These are phyloP conservation scores for Panicum virgatum DNA, from an alignment of 202 grass and related monocot species.

Conservation along the genomic window DNA sequence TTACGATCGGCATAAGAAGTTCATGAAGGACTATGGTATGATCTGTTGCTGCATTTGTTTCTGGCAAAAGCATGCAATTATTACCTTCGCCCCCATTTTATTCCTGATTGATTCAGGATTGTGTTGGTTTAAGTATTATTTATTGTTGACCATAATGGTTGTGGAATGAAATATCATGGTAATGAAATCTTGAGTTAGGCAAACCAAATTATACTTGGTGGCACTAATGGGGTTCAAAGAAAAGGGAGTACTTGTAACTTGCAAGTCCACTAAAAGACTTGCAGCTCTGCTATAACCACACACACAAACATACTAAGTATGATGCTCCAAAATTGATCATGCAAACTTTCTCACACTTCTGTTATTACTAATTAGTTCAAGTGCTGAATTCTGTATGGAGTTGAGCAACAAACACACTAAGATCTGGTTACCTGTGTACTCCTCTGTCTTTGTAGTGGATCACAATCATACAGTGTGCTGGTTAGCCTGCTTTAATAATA, in stretches of 20 bases:
- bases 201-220: background rate
- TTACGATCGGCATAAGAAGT: conserved; percentile 86
- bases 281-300: background rate
- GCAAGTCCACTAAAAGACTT: background rate
- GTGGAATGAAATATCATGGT: background rate
- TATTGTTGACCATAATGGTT: background rate
- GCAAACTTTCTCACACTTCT: background rate
- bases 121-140: background rate
- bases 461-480: background rate
- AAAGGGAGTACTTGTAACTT: background rate
- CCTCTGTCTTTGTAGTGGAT: background rate
- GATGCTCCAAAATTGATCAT: background rate
- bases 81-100: background rate
- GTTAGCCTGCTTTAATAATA: background rate
- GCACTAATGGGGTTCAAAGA: background rate
- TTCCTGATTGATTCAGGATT: background rate
- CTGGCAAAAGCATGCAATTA: background rate
- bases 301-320: background rate
- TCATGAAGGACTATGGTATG: conserved; percentile 90
- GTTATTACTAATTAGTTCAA: background rate
- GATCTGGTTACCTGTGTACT: background rate
- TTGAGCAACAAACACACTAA: background rate
- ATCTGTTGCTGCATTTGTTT: background rate
- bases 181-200: background rate
- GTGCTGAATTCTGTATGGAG: background rate